These are phyloP conservation scores for Tolypocladium paradoxum DNA, from an alignment of 2,329 filamentous ascomycete genomes.

Conservation along the genomic window DNA sequence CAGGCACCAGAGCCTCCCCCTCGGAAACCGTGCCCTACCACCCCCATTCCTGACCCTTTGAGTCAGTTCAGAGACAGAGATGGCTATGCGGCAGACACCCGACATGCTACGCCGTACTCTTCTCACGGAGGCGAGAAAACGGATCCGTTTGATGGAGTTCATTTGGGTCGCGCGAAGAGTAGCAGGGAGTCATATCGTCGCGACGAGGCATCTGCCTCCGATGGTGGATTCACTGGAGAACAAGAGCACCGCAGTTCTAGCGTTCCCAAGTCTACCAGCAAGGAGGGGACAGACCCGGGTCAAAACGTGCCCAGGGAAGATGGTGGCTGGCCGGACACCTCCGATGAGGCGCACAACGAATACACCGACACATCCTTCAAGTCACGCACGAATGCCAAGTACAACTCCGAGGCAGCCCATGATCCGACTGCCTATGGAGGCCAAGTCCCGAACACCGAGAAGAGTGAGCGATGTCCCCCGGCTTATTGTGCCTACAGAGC, in stretches of 20 bases:
- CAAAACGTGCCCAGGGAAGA: background rate
- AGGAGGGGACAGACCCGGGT: background rate
- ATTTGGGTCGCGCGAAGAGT: slow-evolving; percentile 35
- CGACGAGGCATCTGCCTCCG: slow-evolving; percentile 12
- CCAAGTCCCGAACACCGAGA: background rate
- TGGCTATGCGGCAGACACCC: slow-evolving; percentile 28
- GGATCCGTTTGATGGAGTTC: slow-evolving; percentile 40
- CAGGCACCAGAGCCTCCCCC: slow-evolving; percentile 7
- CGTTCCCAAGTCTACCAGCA: slow-evolving; percentile 14
- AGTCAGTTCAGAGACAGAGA: slow-evolving; percentile 33
- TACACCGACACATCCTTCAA: background rate
- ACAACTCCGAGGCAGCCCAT: background rate
- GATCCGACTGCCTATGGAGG: background rate
- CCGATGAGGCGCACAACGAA: background rate
- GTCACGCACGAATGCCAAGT: background rate
- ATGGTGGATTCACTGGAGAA: slow-evolving; percentile 10
- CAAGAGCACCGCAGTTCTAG: slow-evolving; percentile 20
- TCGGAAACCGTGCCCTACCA: slow-evolving; percentile 3
- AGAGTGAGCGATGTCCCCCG: background rate
- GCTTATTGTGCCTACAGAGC: background rate
- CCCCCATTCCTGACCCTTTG: slow-evolving; percentile 33
- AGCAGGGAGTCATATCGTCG: slow-evolving; percentile 25
- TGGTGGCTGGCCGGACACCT: background rate
- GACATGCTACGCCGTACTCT: slow-evolving; percentile 48
- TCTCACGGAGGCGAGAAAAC: slow-evolving; percentile 47